A percentile compares a stretch with the other conserved stretches of the same genome.
Conservation (phyloP, 164 flowering plant genomes). For the Aristolochia fimbriata region DNA sequence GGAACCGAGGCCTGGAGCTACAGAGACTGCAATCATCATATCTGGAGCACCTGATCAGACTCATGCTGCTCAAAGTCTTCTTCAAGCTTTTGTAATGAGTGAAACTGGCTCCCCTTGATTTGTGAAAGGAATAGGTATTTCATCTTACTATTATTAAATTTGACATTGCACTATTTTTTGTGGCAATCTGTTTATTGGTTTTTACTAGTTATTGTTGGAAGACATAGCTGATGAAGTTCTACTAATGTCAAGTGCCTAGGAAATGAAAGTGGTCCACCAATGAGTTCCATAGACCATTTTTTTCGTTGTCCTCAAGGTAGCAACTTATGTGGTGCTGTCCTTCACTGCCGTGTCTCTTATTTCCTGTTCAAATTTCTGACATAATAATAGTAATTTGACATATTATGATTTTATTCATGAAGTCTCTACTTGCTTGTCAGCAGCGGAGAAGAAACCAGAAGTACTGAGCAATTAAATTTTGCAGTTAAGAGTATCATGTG, state of each 20-base stretch:
- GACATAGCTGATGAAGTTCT: too few relatives aligned
- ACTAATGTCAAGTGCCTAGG: too few relatives aligned
- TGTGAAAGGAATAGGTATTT: conserved; percentile 3
- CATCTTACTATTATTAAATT: not conserved
- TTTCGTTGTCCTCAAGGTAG: too few relatives aligned
- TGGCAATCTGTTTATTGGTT: not conserved
- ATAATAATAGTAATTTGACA: too few relatives aligned
- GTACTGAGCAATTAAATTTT: conserved; percentile 7
- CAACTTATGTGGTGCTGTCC: too few relatives aligned
- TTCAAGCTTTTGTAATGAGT: conserved; percentile 91
- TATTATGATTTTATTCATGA: too few relatives aligned
- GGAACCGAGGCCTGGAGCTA: conserved; percentile 73
- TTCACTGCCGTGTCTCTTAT: too few relatives aligned
- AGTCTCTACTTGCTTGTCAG: conserved; percentile 11
- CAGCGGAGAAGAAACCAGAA: conserved; percentile 12
- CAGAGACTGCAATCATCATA: conserved; percentile 69
- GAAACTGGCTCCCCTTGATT: conserved; percentile 47
- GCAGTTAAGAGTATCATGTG: conserved; percentile 6
- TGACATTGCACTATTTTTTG: not conserved
- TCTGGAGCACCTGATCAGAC: conserved; percentile 95
- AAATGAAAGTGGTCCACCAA: too few relatives aligned
- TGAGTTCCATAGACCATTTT: too few relatives aligned
- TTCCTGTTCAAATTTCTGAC: too few relatives aligned
- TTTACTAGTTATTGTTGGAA: too few relatives aligned
- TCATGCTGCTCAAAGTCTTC: conserved; percentile 95